Evolutionary conservation across 495 filamentous ascomycete species (phyloP), one percentile per base, ranked within the genome.

Genomic region (Hyaloscypha finlandica): DNA sequence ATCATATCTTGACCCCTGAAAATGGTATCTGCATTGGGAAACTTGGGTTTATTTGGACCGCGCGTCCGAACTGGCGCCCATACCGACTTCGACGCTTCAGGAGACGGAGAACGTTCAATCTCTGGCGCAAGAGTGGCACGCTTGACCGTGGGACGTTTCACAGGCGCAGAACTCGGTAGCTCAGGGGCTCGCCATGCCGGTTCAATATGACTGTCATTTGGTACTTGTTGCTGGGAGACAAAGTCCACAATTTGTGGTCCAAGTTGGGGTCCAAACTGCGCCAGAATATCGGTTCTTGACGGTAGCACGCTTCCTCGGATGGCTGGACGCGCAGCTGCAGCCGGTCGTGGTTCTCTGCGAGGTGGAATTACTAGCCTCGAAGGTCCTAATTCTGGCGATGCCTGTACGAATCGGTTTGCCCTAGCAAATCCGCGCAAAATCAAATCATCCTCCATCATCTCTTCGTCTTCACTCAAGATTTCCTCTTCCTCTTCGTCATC

Each of bases 371-470:
- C 6, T 42, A 33, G 11, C 19, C 35, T 62, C 16, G 35, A 63
- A 29, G 55, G 4, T 42, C 29, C 66, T 29, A 63, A 6, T 37
- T 66, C 62, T 14, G 55, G 66, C 22, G 69, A 52, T 29, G 54
- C 57, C 59, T 68, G 65, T 53, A 67, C 33, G 30, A 69, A 67
- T 20, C 59, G 71, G 39, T 57, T 61, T 14, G 70, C 65, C 22
- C 56, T 62, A 3, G 64, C 61, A 66, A 71, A 71, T 2, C 74
- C 74, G n/a, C 68, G 67, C 59, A 76, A 56, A 61, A 74, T 74
- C 32, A 72, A 37, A 42, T 73, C 72, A 45, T 74, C 74, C 20
- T 70, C 68, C 19, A 69, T 37, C 68, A 71, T 69, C 16, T 71
- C 66, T 8, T 69, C 68, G n/a, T 68, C 71, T 33, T 76, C 75